Base-by-base conservation (phyloP, 1,284 basidiomycete species). In the Ceratobasidium theobromae region DNA sequence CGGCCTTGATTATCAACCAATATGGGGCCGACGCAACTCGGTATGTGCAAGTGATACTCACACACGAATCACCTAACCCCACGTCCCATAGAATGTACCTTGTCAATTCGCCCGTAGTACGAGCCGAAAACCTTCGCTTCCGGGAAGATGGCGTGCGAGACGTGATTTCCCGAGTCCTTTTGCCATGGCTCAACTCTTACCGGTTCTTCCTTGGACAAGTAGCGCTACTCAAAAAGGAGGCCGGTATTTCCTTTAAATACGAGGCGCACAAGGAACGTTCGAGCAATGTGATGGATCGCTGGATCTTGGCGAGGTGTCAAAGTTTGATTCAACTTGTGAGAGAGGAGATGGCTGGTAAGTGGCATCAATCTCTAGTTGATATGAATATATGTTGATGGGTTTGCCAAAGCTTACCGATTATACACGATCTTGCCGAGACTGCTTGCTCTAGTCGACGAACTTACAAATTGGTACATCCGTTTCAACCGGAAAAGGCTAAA, bases 381-480 rank as follows among this genome's bases (percentile, higher is more conserved):
- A n/a, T 12, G 25, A 40, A 25, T 43, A 30, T 18, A 45, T 54
- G 0, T 4, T 52, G 14, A 14, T 11, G 43, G 6, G 16, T 11
- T 18, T 38, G 43, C 0, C 62, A n/a, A n/a, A 79, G 82, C 95
- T 11, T 99, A 99, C 79, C 85, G 95, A 66, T 84, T 99, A n/a
- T 99, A 99, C 78, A 98, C 95, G 67, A 93, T 99, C 78, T 93
- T 98, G 68, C 94, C 95, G n/a, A 86, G 93, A 30, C 80, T 99
- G 62, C 82, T 98, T 66, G 91, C 93, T 70, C 86, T 99, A 69
- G 85, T 99, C 51, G 93, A 97, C 72, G 97, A 99, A 77, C 82
- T 99, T 68, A 99, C 97, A 52, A 99, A 99, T 77, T 98, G 96
- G 95, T 99, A 99, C 79, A 99, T 99, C 74, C 94, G 97, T 62